These are phyloP conservation scores for Boletus subcaerulescens DNA, from an alignment of 768 basidiomycete species.

Conservation along the genomic window DNA sequence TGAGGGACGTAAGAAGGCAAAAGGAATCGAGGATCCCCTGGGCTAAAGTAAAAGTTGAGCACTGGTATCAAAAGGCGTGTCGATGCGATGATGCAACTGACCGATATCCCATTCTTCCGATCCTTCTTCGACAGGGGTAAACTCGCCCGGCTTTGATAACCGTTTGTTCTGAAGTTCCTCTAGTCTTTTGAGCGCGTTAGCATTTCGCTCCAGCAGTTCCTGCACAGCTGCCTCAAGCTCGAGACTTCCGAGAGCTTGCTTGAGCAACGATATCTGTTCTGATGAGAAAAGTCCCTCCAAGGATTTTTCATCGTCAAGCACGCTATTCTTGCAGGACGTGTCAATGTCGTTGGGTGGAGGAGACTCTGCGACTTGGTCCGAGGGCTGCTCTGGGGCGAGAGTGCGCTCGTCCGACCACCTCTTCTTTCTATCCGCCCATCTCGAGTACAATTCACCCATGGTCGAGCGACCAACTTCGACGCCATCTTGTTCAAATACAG, in stretches of 20 bases:
- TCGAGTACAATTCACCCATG: conserved; percentile 58
- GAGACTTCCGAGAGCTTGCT: conserved; percentile 55
- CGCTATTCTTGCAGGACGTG: not conserved
- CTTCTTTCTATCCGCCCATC: conserved; percentile 44
- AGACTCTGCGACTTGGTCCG: not conserved
- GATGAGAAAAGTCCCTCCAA: conserved; percentile 55
- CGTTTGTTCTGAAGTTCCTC: conserved; percentile 64
- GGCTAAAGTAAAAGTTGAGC: conserved; percentile 43
- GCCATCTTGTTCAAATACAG: conserved; percentile 75
- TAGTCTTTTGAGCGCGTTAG: conserved; percentile 58
- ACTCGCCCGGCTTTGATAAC: conserved; percentile 45
- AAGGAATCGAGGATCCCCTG: conserved; percentile 72
- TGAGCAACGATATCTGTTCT: conserved; percentile 55
- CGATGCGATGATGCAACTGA: conserved; percentile 34
- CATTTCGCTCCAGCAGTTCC: conserved; percentile 64
- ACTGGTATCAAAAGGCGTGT: conserved; percentile 1
- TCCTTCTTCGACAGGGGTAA: conserved; percentile 52
- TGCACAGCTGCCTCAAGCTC: conserved; percentile 69
- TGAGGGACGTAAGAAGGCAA: conserved; percentile 61
- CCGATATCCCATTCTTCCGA: conserved; percentile 86
- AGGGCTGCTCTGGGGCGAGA: not conserved
- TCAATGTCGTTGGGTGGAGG: conserved; percentile 15
- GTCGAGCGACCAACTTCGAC: conserved; percentile 60
- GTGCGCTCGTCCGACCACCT: conserved; percentile 25
- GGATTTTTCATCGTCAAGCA: conserved; percentile 37